Percentiles rank a stretch among this genome's conserved stretches.
Conservation (phyloP, 805 yeast genomes). For the Saccharomycopsis javanensis region DNA sequence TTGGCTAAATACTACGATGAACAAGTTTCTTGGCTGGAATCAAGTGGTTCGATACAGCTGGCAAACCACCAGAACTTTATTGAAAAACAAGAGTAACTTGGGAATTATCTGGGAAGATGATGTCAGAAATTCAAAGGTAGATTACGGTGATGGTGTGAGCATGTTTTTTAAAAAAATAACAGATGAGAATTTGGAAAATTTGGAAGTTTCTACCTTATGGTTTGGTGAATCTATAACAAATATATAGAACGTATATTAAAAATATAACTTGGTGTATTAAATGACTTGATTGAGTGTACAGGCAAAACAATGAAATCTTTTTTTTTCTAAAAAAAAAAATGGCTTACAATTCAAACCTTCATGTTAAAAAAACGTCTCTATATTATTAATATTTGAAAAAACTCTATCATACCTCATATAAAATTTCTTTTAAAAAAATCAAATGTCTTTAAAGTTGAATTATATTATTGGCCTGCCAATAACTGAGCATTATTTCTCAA, state of each 20-base stretch:
- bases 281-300: too few species aligned
- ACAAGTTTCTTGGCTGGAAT: conserved; percentile 81
- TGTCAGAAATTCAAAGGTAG: conserved; percentile 25
- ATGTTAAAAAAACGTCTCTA: too few species aligned
- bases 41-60: conserved; percentile 73
- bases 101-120: conserved; percentile 53
- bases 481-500: background rate
- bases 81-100: conserved; percentile 43
- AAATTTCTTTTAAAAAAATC: too few species aligned
- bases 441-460: background rate
- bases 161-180: conserved; percentile 9
- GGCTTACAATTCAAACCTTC: too few species aligned
- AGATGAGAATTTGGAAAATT: conserved; percentile 13
- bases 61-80: conserved; percentile 80
- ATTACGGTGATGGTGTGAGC: conserved; percentile 20
- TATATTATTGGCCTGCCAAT: conserved; percentile 1
- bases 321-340: background rate
- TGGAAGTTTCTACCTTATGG: conserved; percentile 24
- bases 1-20: conserved; percentile 60
- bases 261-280: too few species aligned
- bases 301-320: too few species aligned
- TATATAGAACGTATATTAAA: too few species aligned
- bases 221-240: conserved; percentile 22
- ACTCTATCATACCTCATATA: background rate
- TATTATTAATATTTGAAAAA: background rate